Percentiles rank a stretch among this genome's conserved stretches.
These are phyloP conservation scores for Rhododendron molle DNA, from an alignment of 148 eudicot genomes.

Conservation along the genomic window DNA sequence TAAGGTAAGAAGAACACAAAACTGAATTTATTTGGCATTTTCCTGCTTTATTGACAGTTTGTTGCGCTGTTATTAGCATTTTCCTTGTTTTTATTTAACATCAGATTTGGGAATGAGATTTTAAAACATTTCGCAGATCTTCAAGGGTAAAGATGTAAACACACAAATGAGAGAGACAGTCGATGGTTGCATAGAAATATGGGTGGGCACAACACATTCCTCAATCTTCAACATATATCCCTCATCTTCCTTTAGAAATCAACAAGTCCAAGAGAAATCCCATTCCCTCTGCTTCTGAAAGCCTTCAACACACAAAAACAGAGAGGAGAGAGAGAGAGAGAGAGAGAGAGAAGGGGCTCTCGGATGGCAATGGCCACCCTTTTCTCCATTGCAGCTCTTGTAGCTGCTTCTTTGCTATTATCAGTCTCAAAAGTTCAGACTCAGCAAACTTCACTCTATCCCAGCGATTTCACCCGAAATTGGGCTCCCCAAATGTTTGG, in stretches of 20 bases:
- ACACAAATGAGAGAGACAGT: not conserved
- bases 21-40: too few species aligned
- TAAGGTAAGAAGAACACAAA: too few species aligned
- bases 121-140: not conserved
- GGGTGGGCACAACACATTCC: not conserved
- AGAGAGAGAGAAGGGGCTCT: constrained; percentile 17
- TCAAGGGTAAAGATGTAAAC: not conserved
- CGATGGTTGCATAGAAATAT: not conserved
- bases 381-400: constrained; percentile 22
- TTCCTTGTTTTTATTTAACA: too few species aligned
- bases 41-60: too few species aligned
- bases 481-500: constrained; percentile 71
- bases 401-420: constrained; percentile 24
- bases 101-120: not conserved
- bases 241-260: not conserved
- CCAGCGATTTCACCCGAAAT: constrained; percentile 58
- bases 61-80: too few species aligned
- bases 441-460: constrained; percentile 31
- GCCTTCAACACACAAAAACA: not conserved
- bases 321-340: constrained; percentile 2
- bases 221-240: not conserved
- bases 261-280: not conserved
- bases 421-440: constrained; percentile 34
- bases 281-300: constrained; percentile 2
- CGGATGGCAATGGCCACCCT: constrained; percentile 30